These are phyloP conservation scores for Discostella stelligeroides DNA, from an alignment of 108 stramenopile species.

Conservation along the genomic window DNA sequence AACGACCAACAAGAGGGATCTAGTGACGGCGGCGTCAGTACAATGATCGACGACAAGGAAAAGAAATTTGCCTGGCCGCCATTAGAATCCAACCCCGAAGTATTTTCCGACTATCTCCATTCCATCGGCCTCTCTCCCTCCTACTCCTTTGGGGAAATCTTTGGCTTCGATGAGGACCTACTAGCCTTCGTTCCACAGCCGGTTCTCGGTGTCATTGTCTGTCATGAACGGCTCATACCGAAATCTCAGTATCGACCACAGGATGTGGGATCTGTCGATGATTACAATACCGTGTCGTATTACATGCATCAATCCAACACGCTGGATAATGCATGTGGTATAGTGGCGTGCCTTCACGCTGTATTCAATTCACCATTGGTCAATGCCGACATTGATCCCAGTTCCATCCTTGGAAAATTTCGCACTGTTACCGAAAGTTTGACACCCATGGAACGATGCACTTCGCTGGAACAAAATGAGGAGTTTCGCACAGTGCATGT, in stretches of 20 bases:
- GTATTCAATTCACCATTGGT: constrained; percentile 49
- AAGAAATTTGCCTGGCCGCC: constrained; percentile 65
- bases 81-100: constrained; percentile 64
- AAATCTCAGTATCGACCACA: constrained; percentile 38
- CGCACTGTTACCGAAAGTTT: constrained; percentile 8
- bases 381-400: constrained; percentile 21
- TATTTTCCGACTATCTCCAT: constrained; percentile 56
- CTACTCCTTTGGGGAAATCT: constrained; percentile 57
- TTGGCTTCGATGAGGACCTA: constrained; percentile 64
- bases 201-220: constrained; percentile 56
- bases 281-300: constrained; percentile 40
- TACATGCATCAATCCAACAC: constrained; percentile 62
- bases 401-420: constrained; percentile 44
- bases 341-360: constrained; percentile 65
- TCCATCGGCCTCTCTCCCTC: constrained; percentile 48
- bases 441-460: constrained; percentile 48
- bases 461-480: constrained; percentile 35
- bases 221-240: constrained; percentile 51
- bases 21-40: neutral
- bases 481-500: constrained; percentile 56
- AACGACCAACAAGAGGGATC: neutral
- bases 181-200: constrained; percentile 63
- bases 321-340: constrained; percentile 66
- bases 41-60: neutral
- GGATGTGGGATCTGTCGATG: constrained; percentile 39